Conservation (phyloP, 2,329 filamentous ascomycete genomes). For the Fusarium tricinctum region DNA sequence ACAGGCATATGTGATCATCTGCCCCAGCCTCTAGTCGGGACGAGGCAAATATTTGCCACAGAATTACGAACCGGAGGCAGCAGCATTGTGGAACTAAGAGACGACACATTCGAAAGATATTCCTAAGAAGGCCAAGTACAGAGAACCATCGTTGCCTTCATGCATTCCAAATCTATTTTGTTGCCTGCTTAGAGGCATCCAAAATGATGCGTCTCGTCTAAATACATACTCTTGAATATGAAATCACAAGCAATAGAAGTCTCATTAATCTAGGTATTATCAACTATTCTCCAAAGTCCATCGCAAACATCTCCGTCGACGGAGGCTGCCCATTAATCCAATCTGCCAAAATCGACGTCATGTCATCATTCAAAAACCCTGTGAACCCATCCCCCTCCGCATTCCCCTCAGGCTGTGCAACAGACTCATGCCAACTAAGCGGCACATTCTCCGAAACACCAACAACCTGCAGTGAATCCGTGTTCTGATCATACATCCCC, state of each 20-base stretch:
- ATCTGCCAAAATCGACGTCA: slow-evolving; percentile 38
- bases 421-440: slow-evolving; percentile 11
- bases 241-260: background rate
- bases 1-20: no score
- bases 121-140: background rate
- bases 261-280: background rate
- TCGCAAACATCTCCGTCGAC: slow-evolving; percentile 33
- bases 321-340: slow-evolving; percentile 40
- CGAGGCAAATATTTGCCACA: no score
- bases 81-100: background rate
- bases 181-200: slow-evolving; percentile 3
- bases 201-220: background rate
- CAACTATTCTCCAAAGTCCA: slow-evolving; percentile 28
- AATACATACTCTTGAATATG: background rate
- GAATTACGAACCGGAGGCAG: slow-evolving; percentile 3
- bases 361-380: slow-evolving; percentile 30
- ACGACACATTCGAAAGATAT: background rate
- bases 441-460: slow-evolving; percentile 28
- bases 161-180: background rate
- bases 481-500: slow-evolving; percentile 35
- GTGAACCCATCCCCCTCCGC: background rate
- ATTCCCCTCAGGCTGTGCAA: background rate
- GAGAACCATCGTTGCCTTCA: background rate
- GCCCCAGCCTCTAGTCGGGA: no score
- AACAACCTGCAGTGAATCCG: slow-evolving; percentile 32